Evolutionary conservation across 2,329 filamentous ascomycete genomes (phyloP), one percentile per base, ranked within the genome.

Genomic region (Fusarium caatingaense): DNA sequence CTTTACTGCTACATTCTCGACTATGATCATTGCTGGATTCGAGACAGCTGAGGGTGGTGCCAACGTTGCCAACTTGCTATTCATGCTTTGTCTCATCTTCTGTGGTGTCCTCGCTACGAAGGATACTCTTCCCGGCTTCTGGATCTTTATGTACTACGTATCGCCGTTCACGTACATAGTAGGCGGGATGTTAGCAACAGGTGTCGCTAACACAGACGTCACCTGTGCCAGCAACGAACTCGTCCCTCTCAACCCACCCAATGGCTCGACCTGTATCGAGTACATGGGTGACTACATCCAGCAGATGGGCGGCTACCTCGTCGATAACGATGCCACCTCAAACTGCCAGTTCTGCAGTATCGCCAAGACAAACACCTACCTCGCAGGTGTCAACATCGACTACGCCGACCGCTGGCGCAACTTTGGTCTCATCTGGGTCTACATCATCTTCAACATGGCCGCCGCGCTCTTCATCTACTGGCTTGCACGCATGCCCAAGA

Each of bases 91-190:
- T 51, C 81, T 92, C 40, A 74, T 76, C 46, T 76, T 76, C 71
- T 76, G 74, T 54, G 74, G 74, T 76, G 74, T 76, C 40, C 61
- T 76, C 18, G 72, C 74, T 16, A 48, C 67, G 5, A 67, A 72
- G 49, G 88, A 87, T 16, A 84, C 86, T 15, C 80, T 86, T 15
- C 90, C 89, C 1, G 87, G 88, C 21, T 87, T 87, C 69, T 80
- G 74, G 74, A 74, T 61, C 25, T 74, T 76, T 21, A 74, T 76
- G 77, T 94, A 95, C 80, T 88, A 91, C 51, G 82, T 94, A 42
- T 93, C 91, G 0, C 93, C 94, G 0, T 92, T 97, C 74, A 94
- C 92, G 0, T 97, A 97, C 77, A 81, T 96, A 27, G 88, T 96
- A 32, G 86, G 87, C 28, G 92, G 90, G 37, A 89, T 97, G 83